Conservation (phyloP, 2,329 filamentous ascomycete genomes). For the Ilyonectria sp. region DNA sequence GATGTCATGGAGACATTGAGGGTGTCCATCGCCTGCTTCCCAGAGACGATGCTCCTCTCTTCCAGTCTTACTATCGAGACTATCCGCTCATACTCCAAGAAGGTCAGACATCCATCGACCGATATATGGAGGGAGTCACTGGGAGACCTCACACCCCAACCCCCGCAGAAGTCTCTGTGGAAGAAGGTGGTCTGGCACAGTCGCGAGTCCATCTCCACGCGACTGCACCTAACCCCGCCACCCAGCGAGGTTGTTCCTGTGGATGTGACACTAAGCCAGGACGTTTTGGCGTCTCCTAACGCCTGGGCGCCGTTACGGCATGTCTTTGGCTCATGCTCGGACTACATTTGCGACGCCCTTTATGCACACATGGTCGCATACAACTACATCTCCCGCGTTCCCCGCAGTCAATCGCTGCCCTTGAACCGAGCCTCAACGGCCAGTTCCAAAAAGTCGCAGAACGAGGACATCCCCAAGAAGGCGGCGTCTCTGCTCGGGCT, state of each 20-base stretch:
- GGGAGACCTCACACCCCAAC: conserved; percentile 31
- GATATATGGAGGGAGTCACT: conserved; percentile 43
- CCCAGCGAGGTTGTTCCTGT: conserved; percentile 28
- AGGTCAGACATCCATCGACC: conserved; percentile 60
- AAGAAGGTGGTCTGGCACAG: conserved; percentile 53
- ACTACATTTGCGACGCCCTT: conserved; percentile 71
- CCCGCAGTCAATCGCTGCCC: conserved; percentile 40
- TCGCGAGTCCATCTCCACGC: conserved; percentile 36
- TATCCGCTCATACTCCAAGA: conserved; percentile 69
- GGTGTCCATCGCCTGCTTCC: conserved; percentile 70
- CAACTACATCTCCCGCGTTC: conserved; percentile 67
- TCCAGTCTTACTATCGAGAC: conserved; percentile 71
- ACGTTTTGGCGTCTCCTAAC: conserved; percentile 42
- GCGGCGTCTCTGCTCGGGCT: conserved; percentile 68
- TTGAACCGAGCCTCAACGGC: conserved; percentile 32
- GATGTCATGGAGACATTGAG: conserved; percentile 69
- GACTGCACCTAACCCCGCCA: conserved; percentile 35
- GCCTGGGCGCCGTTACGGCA: conserved; percentile 64
- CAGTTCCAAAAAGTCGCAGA: conserved; percentile 43
- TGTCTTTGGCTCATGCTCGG: conserved; percentile 67
- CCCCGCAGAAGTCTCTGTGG: conserved; percentile 53
- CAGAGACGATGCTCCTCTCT: conserved; percentile 71
- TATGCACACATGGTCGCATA: conserved; percentile 73
- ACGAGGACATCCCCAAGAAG: conserved; percentile 64
- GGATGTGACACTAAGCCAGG: conserved; percentile 32